Evolutionary conservation across 176 grass and related monocot species (phyloP).

Genomic region (Melocanna baccifera): DNA sequence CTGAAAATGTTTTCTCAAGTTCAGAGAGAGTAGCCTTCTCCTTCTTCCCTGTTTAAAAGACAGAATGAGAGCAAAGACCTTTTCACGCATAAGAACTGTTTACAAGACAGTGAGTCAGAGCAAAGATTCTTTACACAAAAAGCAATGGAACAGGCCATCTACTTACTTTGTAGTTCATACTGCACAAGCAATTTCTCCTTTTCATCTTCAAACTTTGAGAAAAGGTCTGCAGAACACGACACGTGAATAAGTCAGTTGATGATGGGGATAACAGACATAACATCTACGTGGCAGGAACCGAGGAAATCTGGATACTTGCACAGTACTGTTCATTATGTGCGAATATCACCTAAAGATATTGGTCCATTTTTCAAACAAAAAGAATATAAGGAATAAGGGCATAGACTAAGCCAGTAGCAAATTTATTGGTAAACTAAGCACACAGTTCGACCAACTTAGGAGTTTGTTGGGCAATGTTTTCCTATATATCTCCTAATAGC

Average conservation of each 20-base stretch:
- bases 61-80: neutral
- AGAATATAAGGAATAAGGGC: neutral
- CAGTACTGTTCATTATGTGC: neutral
- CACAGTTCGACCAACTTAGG: neutral
- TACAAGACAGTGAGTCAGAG: neutral
- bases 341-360: neutral
- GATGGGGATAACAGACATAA: neutral
- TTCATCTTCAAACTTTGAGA: slow-evolving; percentile 89
- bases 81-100: neutral
- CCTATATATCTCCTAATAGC: neutral
- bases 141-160: neutral
- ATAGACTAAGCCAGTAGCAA: neutral
- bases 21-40: slow-evolving; percentile 75
- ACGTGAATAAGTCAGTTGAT: neutral
- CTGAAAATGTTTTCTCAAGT: slow-evolving; percentile 64
- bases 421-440: neutral
- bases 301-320: neutral
- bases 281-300: neutral
- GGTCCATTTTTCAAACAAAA: neutral
- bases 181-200: slow-evolving; percentile 73
- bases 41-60: slow-evolving; percentile 63
- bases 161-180: slow-evolving; percentile 84
- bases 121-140: neutral
- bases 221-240: slow-evolving; percentile 53
- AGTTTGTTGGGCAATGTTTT: neutral